Percentiles rank a stretch among this genome's conserved stretches.
phyloP scores from a whole-genome alignment of 352 stramenopile species.

The Pythium scleroteichum region DNA sequence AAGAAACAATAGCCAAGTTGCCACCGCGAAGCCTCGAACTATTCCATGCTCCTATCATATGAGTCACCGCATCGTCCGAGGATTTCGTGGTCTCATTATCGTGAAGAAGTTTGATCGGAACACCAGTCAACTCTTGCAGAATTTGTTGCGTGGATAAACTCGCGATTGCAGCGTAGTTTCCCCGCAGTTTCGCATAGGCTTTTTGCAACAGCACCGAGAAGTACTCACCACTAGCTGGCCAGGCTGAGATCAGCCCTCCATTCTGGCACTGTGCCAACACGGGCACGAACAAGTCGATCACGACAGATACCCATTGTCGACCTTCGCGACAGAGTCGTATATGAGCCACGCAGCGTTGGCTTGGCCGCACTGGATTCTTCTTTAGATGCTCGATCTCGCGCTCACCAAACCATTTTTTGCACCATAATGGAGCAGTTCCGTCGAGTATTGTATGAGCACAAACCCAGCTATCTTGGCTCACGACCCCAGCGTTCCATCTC shows the following conservation, averaged over 20 bases:
- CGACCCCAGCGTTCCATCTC: slow-evolving; percentile 1
- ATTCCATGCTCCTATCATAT: too few relatives aligned
- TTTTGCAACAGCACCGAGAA: slow-evolving; percentile 55
- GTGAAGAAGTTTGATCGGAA: slow-evolving; percentile 5
- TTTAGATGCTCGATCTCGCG: neutral
- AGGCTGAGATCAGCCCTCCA: slow-evolving; percentile 11
- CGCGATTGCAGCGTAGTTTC: slow-evolving; percentile 35
- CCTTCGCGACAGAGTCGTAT: slow-evolving; percentile 8
- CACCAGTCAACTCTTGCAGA: slow-evolving; percentile 46
- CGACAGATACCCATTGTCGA: slow-evolving; percentile 10
- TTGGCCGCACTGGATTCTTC: neutral
- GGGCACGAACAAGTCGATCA: slow-evolving; percentile 53
- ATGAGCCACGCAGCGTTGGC: neutral
- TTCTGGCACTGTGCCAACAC: slow-evolving; percentile 14
- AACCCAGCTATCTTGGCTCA: slow-evolving; percentile 22
- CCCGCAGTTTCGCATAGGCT: slow-evolving; percentile 55
- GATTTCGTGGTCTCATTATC: too few relatives aligned
- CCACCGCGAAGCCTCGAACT: neutral
- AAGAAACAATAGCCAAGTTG: neutral
- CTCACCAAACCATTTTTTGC: slow-evolving; percentile 19
- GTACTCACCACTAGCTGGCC: slow-evolving; percentile 30
- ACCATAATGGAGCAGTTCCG: neutral
- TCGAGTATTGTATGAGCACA: slow-evolving; percentile 13
- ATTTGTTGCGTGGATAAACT: slow-evolving; percentile 33
- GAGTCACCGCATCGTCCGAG: too few relatives aligned